phyloP scores from a whole-genome alignment of 495 filamentous ascomycete genomes.

The Gamarada debralockiae region DNA sequence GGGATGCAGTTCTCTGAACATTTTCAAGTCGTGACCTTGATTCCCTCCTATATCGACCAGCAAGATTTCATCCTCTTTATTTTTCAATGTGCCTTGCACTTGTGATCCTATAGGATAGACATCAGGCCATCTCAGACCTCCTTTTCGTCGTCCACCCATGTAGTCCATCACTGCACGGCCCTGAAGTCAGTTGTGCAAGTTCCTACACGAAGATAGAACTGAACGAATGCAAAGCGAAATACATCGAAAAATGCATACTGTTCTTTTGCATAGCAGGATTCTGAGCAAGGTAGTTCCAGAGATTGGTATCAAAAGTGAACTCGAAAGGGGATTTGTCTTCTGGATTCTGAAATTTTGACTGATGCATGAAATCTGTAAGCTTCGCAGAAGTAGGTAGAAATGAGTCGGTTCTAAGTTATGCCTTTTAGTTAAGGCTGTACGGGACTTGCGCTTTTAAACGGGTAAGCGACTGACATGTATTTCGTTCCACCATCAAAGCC shows the following conservation, averaged over 20 bases:
- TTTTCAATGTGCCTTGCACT: conserved; percentile 1
- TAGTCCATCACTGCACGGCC: not conserved
- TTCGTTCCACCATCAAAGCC: not conserved
- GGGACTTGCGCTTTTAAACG: not conserved
- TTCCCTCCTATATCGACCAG: conserved; percentile 25
- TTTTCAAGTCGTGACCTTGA: conserved; percentile 14
- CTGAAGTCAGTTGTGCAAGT: too few species aligned
- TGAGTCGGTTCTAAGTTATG: not conserved
- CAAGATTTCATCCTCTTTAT: conserved; percentile 3
- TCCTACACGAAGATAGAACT: too few species aligned
- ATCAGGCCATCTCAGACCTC: not conserved
- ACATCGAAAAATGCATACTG: not conserved
- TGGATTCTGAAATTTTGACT: conserved; percentile 12
- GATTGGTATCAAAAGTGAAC: conserved; percentile 14
- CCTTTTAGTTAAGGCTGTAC: not conserved
- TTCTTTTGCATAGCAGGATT: not conserved
- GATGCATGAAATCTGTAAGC: conserved; percentile 7
- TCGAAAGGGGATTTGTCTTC: conserved; percentile 15
- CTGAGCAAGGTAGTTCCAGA: not conserved
- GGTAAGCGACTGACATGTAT: conserved; percentile 1
- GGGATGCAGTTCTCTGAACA: not conserved
- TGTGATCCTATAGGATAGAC: not conserved
- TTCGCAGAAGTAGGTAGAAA: conserved; percentile 2
- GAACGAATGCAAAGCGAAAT: too few species aligned
- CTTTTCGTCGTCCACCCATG: conserved; percentile 17